Base-by-base conservation (phyloP, 495 filamentous ascomycete species). In the Penicillium herquei region DNA sequence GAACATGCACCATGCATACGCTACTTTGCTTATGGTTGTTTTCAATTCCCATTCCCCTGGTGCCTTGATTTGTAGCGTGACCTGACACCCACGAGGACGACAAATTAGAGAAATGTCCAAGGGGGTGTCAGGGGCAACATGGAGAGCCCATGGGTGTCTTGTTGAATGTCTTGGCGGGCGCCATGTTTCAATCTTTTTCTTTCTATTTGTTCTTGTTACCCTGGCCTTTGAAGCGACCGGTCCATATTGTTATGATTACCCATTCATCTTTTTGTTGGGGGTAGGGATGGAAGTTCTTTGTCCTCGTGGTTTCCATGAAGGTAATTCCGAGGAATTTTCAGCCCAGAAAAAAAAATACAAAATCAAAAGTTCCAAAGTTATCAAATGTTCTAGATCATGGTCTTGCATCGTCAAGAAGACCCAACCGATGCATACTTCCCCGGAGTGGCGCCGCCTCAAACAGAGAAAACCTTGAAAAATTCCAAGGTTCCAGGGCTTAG, bases 301-400 rank as follows among this genome's bases (percentile, higher is more conserved):
- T 60, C 51, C 17, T 48, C 43, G 17, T 40, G 9, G 18, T 47
- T n/a, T 32, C 13, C 21, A 30, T 13, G 44, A 32, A 7, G 9
- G 44, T 32, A 21, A 26, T 47, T 26, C 18, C 39, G 18, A 49
- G 16, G 18, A 21, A 35, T 11, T 16, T 35, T 45, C 37, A 40
- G 18, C 16, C 16, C 39, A 54, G 39, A 54, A 39, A 46, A 62
- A 30, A 46, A 46, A 46, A 32, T 31, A 26, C 42, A 46, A 31
- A 42, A 52, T 51, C 52, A 59, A 51, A 37, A 52, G 33, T 26
- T 26, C 21, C 21, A 26, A 26, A 26, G 21, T 26, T 26, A 1
- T 26, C 21, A 58, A 61, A 68, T 64, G 63, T 72, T 70, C 64
- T 66, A 68, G 65, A 65, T 67, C 51, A 34, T 52, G 51, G 56